Evolutionary conservation across 2,329 filamentous ascomycete genomes (phyloP), one percentile per base, ranked within the genome.

Genomic region (Orbilia oligospora): DNA sequence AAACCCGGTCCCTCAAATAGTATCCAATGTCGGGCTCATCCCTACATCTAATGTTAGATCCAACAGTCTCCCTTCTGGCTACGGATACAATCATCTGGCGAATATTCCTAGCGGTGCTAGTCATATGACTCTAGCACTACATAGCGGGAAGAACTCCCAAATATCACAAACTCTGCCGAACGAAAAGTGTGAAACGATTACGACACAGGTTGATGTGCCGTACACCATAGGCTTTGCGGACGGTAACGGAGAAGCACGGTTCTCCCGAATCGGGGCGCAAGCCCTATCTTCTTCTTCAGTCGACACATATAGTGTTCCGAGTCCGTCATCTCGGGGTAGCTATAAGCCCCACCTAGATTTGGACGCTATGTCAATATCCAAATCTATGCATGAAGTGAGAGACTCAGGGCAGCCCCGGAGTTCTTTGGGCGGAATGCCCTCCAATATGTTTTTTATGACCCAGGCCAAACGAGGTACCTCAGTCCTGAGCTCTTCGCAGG

Each of bases 11-110:
- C 56, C 56, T n/a, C 56, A 61, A 4, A 27, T 70, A 0, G 6
- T 63, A 16, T 38, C 61, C 2, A 24, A 18, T 14, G 14, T 55
- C 8, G 48, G 58, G 6, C 36, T 69, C 1, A n/a, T 78, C n/a
- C 75, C 67, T 27, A 78, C 75, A 0, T 72, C 75, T 8, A 78
- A 69, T 30, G 48, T 78, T 36, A 55, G 75, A 41, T 22, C 61
- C 10, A 55, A 30, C 30, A 46, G 33, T n/a, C 36, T 67, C 9
- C 46, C 58, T 24, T 56, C 33, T 33, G 36, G 27, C 0, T 63
- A 58, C 24, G 41, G 14, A 1, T 76, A 66, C 41, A 30, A n/a
- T 12, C 48, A 48, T 12, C n/a, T 77, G 1, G 36, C 56, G 12
- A 64, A 46, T 48, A 53, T 68, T n/a, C 33, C 55, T n/a, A 56